Conservation (phyloP, 2,329 filamentous ascomycete species). For the Truncatella angustata region DNA sequence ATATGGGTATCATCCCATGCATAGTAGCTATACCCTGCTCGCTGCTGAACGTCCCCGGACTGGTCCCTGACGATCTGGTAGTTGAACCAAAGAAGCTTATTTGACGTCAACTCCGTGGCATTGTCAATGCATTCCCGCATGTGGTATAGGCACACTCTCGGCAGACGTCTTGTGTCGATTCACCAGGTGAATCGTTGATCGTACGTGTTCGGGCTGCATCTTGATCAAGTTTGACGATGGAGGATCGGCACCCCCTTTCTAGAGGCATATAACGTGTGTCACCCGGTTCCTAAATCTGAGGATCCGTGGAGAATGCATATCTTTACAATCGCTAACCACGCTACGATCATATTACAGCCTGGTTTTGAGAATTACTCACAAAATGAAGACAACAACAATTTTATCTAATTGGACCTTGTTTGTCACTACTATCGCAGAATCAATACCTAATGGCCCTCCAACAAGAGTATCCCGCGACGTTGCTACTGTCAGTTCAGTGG, state of each 20-base stretch:
- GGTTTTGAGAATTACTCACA: background rate
- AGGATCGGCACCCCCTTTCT: no score
- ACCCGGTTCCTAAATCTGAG: no score
- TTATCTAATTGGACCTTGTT: background rate
- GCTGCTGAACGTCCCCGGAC: background rate
- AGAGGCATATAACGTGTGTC: no score
- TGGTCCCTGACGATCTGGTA: constrained; percentile 1
- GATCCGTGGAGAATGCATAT: no score
- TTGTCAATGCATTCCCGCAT: background rate
- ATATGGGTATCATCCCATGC: background rate
- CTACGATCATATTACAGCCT: no score
- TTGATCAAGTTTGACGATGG: background rate
- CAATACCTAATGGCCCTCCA: background rate
- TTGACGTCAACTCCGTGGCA: background rate
- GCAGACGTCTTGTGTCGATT: background rate
- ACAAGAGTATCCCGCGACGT: constrained; percentile 13
- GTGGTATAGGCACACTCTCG: background rate
- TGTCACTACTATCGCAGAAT: background rate
- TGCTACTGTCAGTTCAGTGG: constrained; percentile 20
- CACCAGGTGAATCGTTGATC: background rate
- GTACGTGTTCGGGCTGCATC: background rate
- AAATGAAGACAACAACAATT: background rate
- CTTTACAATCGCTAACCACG: no score
- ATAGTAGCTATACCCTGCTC: background rate
- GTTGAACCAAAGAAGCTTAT: constrained; percentile 3